A percentile compares a stretch with the other conserved stretches of the same genome.
These are phyloP conservation scores for Pseudonectria foliicola DNA, from an alignment of 2,329 filamentous ascomycete species.

Conservation along the genomic window DNA sequence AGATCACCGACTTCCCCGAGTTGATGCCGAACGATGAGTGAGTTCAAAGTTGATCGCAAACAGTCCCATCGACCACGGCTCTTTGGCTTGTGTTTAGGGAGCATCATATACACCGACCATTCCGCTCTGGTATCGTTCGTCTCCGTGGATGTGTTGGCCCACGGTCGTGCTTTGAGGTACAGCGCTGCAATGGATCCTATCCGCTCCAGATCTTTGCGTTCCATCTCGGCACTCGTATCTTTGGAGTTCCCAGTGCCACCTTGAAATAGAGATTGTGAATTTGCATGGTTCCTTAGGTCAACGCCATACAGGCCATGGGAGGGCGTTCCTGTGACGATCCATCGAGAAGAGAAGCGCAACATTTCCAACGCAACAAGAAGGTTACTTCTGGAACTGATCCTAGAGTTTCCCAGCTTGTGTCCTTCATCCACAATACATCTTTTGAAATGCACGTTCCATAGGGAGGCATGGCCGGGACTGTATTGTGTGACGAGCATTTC, in stretches of 20 bases:
- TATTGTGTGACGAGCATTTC: slow-evolving; percentile 46
- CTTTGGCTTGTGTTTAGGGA: slow-evolving; percentile 42
- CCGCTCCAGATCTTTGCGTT: slow-evolving; percentile 58
- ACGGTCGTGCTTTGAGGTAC: slow-evolving; percentile 72
- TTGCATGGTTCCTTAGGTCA: slow-evolving; percentile 9
- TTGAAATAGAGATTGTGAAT: not conserved
- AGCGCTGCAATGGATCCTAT: slow-evolving; percentile 58
- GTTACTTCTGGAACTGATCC: slow-evolving; percentile 46
- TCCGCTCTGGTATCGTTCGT: slow-evolving; percentile 52
- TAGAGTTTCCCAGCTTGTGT: slow-evolving; percentile 69
- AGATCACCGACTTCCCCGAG: slow-evolving; percentile 61
- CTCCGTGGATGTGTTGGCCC: slow-evolving; percentile 55
- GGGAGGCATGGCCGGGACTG: slow-evolving; percentile 42
- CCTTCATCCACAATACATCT: slow-evolving; percentile 90
- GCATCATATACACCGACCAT: slow-evolving; percentile 68
- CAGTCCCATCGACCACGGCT: slow-evolving; percentile 53
- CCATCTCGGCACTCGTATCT: slow-evolving; percentile 39
- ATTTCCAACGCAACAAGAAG: slow-evolving; percentile 44
- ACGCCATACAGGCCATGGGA: slow-evolving; percentile 76
- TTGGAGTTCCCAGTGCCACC: slow-evolving; percentile 5
- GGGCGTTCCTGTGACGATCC: slow-evolving; percentile 88
- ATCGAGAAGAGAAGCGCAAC: slow-evolving; percentile 63
- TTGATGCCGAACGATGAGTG: slow-evolving; percentile 73
- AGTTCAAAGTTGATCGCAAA: slow-evolving; percentile 63
- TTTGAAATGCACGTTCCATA: slow-evolving; percentile 73